phyloP scores from a whole-genome alignment of 1,139 yeast genomes.

The Taphrina deformans region DNA sequence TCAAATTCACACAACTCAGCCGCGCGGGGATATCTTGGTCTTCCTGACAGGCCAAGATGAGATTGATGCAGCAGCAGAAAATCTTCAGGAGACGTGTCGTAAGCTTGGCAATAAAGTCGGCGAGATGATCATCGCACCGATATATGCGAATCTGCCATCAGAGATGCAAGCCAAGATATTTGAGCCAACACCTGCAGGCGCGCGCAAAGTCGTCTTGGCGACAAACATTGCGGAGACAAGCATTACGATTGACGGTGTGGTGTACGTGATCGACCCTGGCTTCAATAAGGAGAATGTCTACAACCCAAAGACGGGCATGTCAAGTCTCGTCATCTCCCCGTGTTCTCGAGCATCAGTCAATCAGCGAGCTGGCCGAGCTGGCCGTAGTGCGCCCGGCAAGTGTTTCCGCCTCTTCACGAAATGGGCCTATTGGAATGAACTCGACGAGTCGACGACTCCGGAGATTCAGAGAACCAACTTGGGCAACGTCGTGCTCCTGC shows the following conservation, averaged over 20 bases:
- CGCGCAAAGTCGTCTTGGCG: conserved; percentile 72
- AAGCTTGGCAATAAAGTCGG: conserved; percentile 62
- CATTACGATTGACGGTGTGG: conserved; percentile 75
- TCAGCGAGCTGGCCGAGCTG: conserved; percentile 82
- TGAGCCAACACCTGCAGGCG: conserved; percentile 70
- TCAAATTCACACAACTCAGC: conserved; percentile 73
- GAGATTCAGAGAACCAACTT: conserved; percentile 91
- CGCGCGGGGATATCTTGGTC: conserved; percentile 68
- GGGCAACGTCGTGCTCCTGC: conserved; percentile 78
- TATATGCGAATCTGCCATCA: conserved; percentile 74
- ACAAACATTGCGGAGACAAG: conserved; percentile 84
- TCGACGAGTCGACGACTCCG: conserved; percentile 82
- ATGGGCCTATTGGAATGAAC: conserved; percentile 65
- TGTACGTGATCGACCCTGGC: conserved; percentile 77
- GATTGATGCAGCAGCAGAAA: conserved; percentile 77
- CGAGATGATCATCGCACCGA: conserved; percentile 79
- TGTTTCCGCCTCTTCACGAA: conserved; percentile 76
- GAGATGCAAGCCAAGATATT: conserved; percentile 72
- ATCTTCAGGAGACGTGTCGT: conserved; percentile 61
- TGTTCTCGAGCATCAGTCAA: conserved; percentile 81
- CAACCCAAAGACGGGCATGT: conserved; percentile 77
- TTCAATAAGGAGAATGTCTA: conserved; percentile 75
- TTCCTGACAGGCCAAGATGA: conserved; percentile 91
- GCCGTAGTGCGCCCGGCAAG: conserved; percentile 82
- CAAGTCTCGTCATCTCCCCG: conserved; percentile 67